Evolutionary conservation across 108 stramenopile genomes (phyloP).

Genomic region (Chaetoceros tenuissimus): DNA sequence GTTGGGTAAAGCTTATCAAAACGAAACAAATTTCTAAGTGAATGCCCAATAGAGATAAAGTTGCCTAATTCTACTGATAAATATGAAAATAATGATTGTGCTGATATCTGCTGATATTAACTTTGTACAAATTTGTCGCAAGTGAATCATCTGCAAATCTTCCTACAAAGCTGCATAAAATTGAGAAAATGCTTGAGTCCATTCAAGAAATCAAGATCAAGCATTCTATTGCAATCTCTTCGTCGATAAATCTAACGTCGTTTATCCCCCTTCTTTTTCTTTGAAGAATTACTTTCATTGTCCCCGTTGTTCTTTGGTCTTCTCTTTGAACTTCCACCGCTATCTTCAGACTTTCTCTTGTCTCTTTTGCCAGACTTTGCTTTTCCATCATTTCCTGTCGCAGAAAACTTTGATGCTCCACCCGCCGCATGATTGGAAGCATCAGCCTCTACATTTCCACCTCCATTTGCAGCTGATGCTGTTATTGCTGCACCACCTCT

Average conservation of each 20-base stretch:
- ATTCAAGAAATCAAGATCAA: not conserved
- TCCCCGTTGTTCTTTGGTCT: not conserved
- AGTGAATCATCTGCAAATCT: too few species aligned
- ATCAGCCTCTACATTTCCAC: not conserved
- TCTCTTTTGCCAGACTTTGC: not conserved
- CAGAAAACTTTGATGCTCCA: not conserved
- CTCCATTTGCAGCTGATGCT: not conserved
- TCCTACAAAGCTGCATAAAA: not conserved
- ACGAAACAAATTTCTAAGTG: too few species aligned
- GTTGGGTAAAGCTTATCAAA: constrained; percentile 17
- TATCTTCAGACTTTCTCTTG: not conserved
- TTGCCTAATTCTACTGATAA: not conserved
- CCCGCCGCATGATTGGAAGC: not conserved
- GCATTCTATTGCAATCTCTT: too few species aligned
- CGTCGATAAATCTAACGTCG: too few species aligned
- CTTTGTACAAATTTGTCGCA: not conserved
- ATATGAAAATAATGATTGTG: not conserved
- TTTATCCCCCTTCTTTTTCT: not conserved
- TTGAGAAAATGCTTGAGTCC: not conserved
- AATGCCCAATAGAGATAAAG: too few species aligned
- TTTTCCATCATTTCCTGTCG: not conserved
- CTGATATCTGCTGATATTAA: not conserved
- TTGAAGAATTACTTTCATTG: not conserved
- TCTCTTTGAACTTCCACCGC: not conserved
- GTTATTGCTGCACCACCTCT: not conserved